Percentiles rank a stretch among this genome's conserved stretches.
These are phyloP conservation scores for Amanita subjunquillea DNA, from an alignment of 768 basidiomycete genomes.

Conservation along the genomic window DNA sequence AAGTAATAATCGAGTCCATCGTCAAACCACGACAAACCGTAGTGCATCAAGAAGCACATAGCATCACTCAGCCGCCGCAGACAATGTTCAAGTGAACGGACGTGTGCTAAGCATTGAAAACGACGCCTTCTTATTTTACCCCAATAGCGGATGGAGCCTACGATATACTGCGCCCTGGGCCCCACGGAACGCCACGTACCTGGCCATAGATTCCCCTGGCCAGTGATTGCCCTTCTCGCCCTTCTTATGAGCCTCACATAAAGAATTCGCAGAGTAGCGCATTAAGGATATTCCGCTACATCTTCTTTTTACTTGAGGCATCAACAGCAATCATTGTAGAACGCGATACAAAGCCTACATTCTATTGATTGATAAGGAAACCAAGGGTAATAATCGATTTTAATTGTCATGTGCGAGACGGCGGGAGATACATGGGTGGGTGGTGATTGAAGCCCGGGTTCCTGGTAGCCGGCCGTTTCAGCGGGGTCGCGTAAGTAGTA, in stretches of 20 bases:
- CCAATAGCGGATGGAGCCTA: constrained; percentile 83
- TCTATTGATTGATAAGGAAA: constrained; percentile 37
- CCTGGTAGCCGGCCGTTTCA: no score
- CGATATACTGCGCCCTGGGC: constrained; percentile 19
- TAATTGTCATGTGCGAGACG: no score
- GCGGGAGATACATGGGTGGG: no score
- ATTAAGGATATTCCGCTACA: constrained; percentile 67
- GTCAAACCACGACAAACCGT: no score
- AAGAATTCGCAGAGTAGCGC: constrained; percentile 80
- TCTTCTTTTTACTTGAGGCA: constrained; percentile 53
- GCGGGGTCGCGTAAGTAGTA: no score
- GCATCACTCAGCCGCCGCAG: constrained; percentile 80
- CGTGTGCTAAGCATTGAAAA: constrained; percentile 87
- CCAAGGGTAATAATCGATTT: no score
- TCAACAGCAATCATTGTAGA: constrained; percentile 44
- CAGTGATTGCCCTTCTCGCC: constrained; percentile 81
- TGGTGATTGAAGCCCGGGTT: no score
- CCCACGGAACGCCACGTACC: constrained; percentile 55
- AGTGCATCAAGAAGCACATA: no score
- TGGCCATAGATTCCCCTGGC: constrained; percentile 79
- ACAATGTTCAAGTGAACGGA: constrained; percentile 85
- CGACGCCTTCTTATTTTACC: constrained; percentile 87
- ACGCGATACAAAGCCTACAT: constrained; percentile 85
- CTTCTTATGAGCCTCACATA: constrained; percentile 93
- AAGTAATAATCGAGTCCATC: constrained; percentile 12